phyloP scores from a whole-genome alignment of 1,139 yeast species.

The Yamadazyma diddensiae region DNA sequence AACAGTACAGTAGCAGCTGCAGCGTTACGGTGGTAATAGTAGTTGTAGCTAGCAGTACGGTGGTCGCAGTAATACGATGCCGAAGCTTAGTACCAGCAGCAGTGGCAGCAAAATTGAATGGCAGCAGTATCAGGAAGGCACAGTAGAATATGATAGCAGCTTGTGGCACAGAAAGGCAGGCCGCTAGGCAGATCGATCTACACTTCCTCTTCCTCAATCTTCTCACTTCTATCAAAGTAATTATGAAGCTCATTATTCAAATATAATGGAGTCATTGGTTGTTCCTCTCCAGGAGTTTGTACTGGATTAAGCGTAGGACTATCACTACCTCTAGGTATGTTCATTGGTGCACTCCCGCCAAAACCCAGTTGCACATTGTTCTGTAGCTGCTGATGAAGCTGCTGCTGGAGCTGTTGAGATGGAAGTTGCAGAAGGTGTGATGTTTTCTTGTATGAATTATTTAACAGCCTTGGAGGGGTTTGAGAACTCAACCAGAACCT shows the following conservation, averaged over 20 bases:
- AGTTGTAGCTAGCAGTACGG: too few relatives aligned
- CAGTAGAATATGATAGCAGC: too few relatives aligned
- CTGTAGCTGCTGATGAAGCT: conserved; percentile 3
- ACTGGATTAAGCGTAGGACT: conserved; percentile 43
- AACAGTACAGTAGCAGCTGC: too few relatives aligned
- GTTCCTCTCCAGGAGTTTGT: conserved; percentile 43
- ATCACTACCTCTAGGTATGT: conserved; percentile 21
- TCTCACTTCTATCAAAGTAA: conserved; percentile 13
- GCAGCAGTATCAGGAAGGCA: too few relatives aligned
- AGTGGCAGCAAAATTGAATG: too few relatives aligned
- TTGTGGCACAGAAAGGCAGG: too few relatives aligned
- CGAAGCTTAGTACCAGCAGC: too few relatives aligned
- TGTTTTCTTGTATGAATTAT: conserved; percentile 21
- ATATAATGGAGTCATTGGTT: conserved; percentile 47
- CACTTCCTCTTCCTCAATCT: conserved; percentile 13
- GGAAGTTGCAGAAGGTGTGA: conserved; percentile 14
- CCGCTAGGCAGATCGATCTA: too few relatives aligned
- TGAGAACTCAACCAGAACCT: conserved; percentile 51
- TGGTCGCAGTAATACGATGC: too few relatives aligned
- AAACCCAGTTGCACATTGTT: conserved; percentile 1
- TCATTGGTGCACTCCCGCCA: conserved; percentile 4
- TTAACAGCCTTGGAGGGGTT: conserved; percentile 45
- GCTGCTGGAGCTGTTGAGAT: conserved; percentile 8
- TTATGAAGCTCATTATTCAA: conserved; percentile 20
- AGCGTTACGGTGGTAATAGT: too few relatives aligned